phyloP scores from a whole-genome alignment of 2,329 filamentous ascomycete genomes.

The Mollisia scopiformis region DNA sequence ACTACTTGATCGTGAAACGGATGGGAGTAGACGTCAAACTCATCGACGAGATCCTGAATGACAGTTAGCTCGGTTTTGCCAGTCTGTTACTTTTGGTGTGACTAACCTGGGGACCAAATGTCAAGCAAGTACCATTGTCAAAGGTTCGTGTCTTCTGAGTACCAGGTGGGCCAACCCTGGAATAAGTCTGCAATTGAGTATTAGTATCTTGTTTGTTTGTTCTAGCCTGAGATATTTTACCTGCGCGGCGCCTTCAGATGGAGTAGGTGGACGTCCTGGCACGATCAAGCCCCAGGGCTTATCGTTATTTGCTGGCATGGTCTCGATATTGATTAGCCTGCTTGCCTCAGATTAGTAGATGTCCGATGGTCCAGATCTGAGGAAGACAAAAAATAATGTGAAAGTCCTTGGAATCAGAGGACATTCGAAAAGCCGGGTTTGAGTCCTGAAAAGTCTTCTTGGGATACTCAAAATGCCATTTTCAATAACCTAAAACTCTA shows the following conservation, averaged over 20 bases:
- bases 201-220: not conserved
- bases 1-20: constrained; percentile 27
- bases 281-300: constrained; percentile 28
- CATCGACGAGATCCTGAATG: constrained; percentile 26
- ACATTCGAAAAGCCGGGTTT: too few species aligned
- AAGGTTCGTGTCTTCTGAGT: constrained; percentile 18
- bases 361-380: too few species aligned
- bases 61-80: constrained; percentile 11
- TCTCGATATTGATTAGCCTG: not conserved
- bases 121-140: constrained; percentile 28
- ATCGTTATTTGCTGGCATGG: not conserved
- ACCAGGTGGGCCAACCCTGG: constrained; percentile 13
- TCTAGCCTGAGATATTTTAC: constrained; percentile 15
- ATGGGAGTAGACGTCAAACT: constrained; percentile 13
- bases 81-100: not conserved
- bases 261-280: constrained; percentile 31
- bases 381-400: too few species aligned
- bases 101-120: constrained; percentile 28
- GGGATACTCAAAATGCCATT: too few species aligned
- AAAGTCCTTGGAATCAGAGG: too few species aligned
- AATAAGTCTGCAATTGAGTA: constrained; percentile 17
- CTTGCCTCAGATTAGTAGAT: not conserved
- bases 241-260: constrained; percentile 31
- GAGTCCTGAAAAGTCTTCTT: too few species aligned
- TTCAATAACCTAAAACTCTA: too few species aligned